Conservation (phyloP, 2,329 filamentous ascomycete genomes). For the Exophiala aquamarina region DNA sequence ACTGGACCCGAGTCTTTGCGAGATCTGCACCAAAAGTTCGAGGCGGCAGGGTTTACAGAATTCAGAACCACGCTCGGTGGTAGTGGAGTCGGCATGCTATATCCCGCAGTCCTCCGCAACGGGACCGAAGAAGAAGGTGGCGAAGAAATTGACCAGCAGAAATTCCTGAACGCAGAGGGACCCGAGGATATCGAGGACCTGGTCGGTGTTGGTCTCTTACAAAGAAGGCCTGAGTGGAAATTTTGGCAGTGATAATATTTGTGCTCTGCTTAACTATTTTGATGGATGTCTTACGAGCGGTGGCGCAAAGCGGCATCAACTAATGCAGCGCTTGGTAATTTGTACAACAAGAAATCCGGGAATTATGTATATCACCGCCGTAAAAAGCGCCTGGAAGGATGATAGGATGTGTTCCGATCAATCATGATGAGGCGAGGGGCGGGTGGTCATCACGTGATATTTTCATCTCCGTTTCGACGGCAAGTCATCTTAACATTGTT, state of each 20-base stretch:
- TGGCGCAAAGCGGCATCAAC: conserved; percentile 15
- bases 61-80: conserved; percentile 90
- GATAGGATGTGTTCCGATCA: no score
- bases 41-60: conserved; percentile 72
- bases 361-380: no score
- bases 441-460: neutral
- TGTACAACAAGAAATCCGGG: no score
- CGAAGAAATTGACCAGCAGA: conserved; percentile 89
- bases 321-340: conserved; percentile 1
- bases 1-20: conserved; percentile 57
- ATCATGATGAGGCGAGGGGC: no score
- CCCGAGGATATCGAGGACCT: conserved; percentile 82
- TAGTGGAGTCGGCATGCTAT: conserved; percentile 90
- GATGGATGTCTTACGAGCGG: conserved; percentile 20
- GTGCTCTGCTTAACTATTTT: conserved; percentile 1
- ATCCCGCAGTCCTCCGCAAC: conserved; percentile 87
- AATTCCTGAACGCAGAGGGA: conserved; percentile 79
- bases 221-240: conserved; percentile 78
- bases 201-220: conserved; percentile 73
- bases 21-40: conserved; percentile 64
- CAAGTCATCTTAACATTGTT: conserved; percentile 15
- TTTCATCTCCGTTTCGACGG: neutral
- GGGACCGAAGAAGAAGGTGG: conserved; percentile 78
- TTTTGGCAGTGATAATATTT: conserved; percentile 63
- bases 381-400: no score